Conservation (phyloP, 2,329 filamentous ascomycete genomes). For the Penicillium sp. region DNA sequence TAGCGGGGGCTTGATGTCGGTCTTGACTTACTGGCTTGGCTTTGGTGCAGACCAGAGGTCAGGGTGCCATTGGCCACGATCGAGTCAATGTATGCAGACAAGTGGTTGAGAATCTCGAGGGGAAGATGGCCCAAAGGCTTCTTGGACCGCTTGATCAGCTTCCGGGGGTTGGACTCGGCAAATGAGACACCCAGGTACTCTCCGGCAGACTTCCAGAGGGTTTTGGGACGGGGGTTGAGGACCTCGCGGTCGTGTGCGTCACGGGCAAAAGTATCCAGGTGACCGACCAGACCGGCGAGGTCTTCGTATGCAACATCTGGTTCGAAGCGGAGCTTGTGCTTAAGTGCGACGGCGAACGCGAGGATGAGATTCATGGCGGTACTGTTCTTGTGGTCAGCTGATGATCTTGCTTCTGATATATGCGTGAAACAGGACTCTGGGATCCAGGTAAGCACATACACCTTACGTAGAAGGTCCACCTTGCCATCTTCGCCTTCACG, state of each 20-base stretch:
- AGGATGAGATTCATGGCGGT: constrained; percentile 76
- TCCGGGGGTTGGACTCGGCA: constrained; percentile 76
- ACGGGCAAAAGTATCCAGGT: constrained; percentile 75
- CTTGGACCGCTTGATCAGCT: constrained; percentile 72
- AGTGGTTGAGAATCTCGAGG: constrained; percentile 75
- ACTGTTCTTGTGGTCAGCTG: constrained; percentile 23
- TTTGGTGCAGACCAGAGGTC: constrained; percentile 40
- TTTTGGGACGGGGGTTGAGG: constrained; percentile 47
- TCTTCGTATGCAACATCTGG: constrained; percentile 78
- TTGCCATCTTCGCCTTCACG: constrained; percentile 62
- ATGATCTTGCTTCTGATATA: not conserved
- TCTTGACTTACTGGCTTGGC: constrained; percentile 40
- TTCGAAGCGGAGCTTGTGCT: constrained; percentile 83
- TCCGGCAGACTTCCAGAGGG: constrained; percentile 66
- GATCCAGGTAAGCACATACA: constrained; percentile 44
- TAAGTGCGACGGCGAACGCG: constrained; percentile 75
- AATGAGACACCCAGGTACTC: constrained; percentile 78
- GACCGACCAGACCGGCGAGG: constrained; percentile 67
- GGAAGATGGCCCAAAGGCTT: constrained; percentile 81
- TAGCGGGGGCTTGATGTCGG: not conserved
- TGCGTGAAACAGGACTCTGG: not conserved
- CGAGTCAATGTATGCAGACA: constrained; percentile 68
- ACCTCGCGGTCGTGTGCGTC: constrained; percentile 54
- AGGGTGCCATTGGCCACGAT: constrained; percentile 53
- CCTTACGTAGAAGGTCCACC: constrained; percentile 69